Base-by-base conservation (phyloP, 2,329 filamentous ascomycete genomes). In the Zymoseptoria ardabiliae region DNA sequence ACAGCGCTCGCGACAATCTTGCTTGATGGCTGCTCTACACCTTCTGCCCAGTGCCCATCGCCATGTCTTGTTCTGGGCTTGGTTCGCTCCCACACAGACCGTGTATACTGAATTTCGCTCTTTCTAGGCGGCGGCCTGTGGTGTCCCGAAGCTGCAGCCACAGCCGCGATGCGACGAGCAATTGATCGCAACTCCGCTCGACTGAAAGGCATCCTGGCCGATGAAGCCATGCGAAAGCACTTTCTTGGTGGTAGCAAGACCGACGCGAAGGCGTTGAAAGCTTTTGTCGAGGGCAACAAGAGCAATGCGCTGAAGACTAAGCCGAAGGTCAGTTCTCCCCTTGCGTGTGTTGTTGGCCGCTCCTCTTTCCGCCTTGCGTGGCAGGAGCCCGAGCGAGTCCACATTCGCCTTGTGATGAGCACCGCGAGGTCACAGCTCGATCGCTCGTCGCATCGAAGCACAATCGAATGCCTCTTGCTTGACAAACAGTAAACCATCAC, bases 261-360 rank as follows among this genome's bases (percentile, higher is more conserved):
- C 75, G 79, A 20, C 73, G 28, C 78, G 57, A 77, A 79, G 55
- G 79, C 83, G 57, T 58, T 62, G 11, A 56, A 83, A 64, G 88
- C 87, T 0, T 96, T 96, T 73, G 80, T 83, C 21, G 68, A 69
- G 50, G 78, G 81, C 65, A 97, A 96, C 68, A 77, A 82, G 64
- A 84, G 85, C 60, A 88, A 84, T 62, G 90, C 91, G 13, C 78
- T 97, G 55, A 96, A 95, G 79, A 93, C 85, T 45, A 87, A 87
- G 70, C 92, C 92, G 4, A 93, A 92, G 84, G 90, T 91, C 73
- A 72, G 81, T 76, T 52, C 30, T 22, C 13, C 41, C 5, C 13
- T 45, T 45, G 11, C 1, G 17, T n/a, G 13, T 13, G 17, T 45
- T 11, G 28, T 11, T 8, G 11, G 2, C 11, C 28, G 8, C 8